These are phyloP conservation scores for Puya raimondii DNA, from an alignment of 176 grass and related monocot species.

Conservation along the genomic window DNA sequence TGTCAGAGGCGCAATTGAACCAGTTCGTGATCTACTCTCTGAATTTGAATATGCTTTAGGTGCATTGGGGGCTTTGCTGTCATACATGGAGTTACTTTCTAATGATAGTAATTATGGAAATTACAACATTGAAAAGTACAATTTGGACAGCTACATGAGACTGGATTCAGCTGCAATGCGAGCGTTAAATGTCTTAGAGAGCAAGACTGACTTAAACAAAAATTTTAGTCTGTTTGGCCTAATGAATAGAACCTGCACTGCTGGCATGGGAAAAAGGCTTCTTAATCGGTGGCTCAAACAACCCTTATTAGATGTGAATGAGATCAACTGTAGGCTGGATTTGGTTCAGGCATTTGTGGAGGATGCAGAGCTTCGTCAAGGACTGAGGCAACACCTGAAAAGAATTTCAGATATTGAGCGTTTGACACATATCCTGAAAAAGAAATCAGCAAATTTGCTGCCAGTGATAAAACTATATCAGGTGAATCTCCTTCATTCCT, in stretches of 20 bases:
- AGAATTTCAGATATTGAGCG: slow-evolving; percentile 81
- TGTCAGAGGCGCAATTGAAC: slow-evolving; percentile 79
- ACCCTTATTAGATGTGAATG: slow-evolving; percentile 70
- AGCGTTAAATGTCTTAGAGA: slow-evolving; percentile 80
- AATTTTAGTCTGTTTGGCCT: slow-evolving; percentile 99
- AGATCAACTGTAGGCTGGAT: slow-evolving; percentile 82
- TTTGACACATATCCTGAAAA: slow-evolving; percentile 51
- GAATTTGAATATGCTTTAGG: slow-evolving; percentile 74
- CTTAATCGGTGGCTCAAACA: slow-evolving; percentile 94
- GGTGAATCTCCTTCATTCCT: slow-evolving; percentile 23
- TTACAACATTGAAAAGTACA: slow-evolving; percentile 85
- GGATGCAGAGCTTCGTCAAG: slow-evolving; percentile 68
- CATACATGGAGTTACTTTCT: slow-evolving; percentile 78
- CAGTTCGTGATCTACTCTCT: slow-evolving; percentile 78
- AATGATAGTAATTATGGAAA: slow-evolving; percentile 77
- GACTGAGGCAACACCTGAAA: slow-evolving; percentile 74
- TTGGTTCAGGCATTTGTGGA: slow-evolving; percentile 88
- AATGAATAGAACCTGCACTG: slow-evolving; percentile 95
- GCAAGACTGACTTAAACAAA: slow-evolving; percentile 91
- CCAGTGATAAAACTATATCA: slow-evolving; percentile 96
- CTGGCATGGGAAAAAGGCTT: slow-evolving; percentile 90
- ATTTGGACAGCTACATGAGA: slow-evolving; percentile 74
- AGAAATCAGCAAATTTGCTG: slow-evolving; percentile 54
- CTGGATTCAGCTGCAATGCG: slow-evolving; percentile 85
- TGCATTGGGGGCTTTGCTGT: slow-evolving; percentile 65